These are phyloP conservation scores for Peronospora farinosa DNA, from an alignment of 352 stramenopile genomes.

Conservation along the genomic window DNA sequence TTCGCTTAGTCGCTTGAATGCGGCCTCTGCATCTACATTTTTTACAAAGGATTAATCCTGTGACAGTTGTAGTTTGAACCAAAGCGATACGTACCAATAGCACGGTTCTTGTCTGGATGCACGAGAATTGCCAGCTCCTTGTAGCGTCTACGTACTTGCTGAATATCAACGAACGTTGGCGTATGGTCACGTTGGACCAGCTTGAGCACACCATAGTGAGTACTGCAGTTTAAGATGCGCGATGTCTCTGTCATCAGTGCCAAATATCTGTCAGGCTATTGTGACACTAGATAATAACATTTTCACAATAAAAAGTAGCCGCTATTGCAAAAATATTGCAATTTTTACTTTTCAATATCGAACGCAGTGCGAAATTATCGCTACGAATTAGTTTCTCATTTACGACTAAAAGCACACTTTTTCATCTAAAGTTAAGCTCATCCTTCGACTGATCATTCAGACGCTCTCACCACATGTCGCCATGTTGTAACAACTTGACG, in stretches of 20 bases:
- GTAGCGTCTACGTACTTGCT: conserved; percentile 39
- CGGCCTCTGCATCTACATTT: conserved; percentile 52
- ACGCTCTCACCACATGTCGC: too few relatives aligned
- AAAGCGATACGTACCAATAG: conserved; percentile 17
- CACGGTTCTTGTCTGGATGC: conserved; percentile 56
- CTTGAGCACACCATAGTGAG: conserved; percentile 43
- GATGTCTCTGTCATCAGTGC: conserved; percentile 9
- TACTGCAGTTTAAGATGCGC: conserved; percentile 30
- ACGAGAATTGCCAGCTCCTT: conserved; percentile 48
- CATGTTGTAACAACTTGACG: too few relatives aligned
- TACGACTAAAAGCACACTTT: too few relatives aligned
- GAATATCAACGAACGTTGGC: conserved; percentile 16
- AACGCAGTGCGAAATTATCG: too few relatives aligned
- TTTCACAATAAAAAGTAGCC: too few relatives aligned
- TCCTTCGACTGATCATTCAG: too few relatives aligned
- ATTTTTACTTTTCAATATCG: too few relatives aligned
- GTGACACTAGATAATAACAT: too few relatives aligned
- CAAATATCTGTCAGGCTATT: too few relatives aligned
- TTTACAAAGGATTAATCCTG: not conserved
- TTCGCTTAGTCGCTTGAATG: conserved; percentile 72
- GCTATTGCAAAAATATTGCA: too few relatives aligned
- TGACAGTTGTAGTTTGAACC: not conserved
- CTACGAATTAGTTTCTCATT: too few relatives aligned
- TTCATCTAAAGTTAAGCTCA: too few relatives aligned
- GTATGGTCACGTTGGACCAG: conserved; percentile 9